Evolutionary conservation across 495 filamentous ascomycete species (phyloP).

Genomic region (Stereocaulon alpinum): DNA sequence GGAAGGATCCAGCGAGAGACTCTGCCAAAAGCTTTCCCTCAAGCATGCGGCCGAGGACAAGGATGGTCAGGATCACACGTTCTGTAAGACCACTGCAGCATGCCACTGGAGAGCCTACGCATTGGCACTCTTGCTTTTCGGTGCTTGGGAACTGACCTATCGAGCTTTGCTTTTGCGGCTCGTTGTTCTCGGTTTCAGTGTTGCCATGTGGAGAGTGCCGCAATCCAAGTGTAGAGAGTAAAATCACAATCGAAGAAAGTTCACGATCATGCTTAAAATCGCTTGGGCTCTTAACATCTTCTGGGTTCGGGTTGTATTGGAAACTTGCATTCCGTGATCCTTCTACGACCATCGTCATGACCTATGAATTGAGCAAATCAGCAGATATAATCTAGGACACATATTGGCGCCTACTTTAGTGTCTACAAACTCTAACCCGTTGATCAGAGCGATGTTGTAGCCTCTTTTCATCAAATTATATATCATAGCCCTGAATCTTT

Average conservation of each 20-base stretch:
- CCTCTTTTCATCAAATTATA: constrained; percentile 34
- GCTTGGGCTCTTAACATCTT: background rate
- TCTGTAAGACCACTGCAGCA: constrained; percentile 2
- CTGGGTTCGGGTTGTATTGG: background rate
- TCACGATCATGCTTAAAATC: background rate
- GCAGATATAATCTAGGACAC: background rate
- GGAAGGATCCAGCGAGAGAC: background rate
- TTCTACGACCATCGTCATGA: constrained; percentile 43
- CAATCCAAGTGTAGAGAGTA: constrained; percentile 1
- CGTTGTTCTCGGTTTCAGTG: background rate
- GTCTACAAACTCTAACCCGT: constrained; percentile 47
- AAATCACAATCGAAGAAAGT: background rate
- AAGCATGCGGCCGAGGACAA: constrained; percentile 10
- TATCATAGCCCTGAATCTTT: constrained; percentile 38
- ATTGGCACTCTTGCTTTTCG: background rate
- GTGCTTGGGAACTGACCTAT: background rate
- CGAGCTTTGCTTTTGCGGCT: background rate
- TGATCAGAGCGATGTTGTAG: constrained; percentile 50
- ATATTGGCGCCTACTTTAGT: constrained; percentile 39
- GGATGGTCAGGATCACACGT: constrained; percentile 1
- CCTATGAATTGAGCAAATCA: constrained; percentile 3
- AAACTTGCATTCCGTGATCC: constrained; percentile 3
- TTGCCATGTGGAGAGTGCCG: no score
- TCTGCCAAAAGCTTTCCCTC: background rate
- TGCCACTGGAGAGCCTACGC: background rate